These are phyloP conservation scores for Amanita phalloides DNA, from an alignment of 768 basidiomycete species.

Conservation along the genomic window DNA sequence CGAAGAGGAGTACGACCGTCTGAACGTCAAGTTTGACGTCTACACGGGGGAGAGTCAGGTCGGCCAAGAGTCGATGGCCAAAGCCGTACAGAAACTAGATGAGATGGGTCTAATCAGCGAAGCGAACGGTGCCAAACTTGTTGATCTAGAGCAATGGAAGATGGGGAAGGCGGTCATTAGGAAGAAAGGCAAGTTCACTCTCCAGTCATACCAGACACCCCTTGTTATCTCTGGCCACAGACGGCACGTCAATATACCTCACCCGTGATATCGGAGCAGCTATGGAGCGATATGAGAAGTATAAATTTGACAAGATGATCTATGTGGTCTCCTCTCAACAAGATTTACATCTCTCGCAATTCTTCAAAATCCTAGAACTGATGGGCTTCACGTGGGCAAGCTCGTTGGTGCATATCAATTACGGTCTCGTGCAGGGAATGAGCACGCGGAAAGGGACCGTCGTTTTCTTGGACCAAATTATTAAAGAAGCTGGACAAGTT, in stretches of 20 bases:
- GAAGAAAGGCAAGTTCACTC: slow-evolving; percentile 54
- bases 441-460: slow-evolving; percentile 89
- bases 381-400: slow-evolving; percentile 88
- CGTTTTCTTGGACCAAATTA: slow-evolving; percentile 90
- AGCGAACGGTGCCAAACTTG: slow-evolving; percentile 70
- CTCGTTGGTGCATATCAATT: slow-evolving; percentile 79
- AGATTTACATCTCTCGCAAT: slow-evolving; percentile 79
- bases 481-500: slow-evolving; percentile 73
- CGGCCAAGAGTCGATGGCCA: slow-evolving; percentile 60
- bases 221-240: slow-evolving; percentile 25
- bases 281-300: slow-evolving; percentile 84
- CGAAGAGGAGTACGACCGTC: slow-evolving; percentile 71
- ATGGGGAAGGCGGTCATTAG: slow-evolving; percentile 84
- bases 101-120: slow-evolving; percentile 70
- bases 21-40: slow-evolving; percentile 87
- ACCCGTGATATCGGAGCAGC: slow-evolving; percentile 95
- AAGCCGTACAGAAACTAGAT: slow-evolving; percentile 56
- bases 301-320: slow-evolving; percentile 83
- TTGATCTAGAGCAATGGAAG: slow-evolving; percentile 85
- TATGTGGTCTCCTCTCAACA: slow-evolving; percentile 87
- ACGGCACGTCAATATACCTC: slow-evolving; percentile 89
- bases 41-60: slow-evolving; percentile 89
- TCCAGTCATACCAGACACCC: background rate
- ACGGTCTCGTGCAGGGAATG: slow-evolving; percentile 91
- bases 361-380: slow-evolving; percentile 87